Conservation (phyloP, 345 rosid genomes). For the Eucalyptus microcorys region DNA sequence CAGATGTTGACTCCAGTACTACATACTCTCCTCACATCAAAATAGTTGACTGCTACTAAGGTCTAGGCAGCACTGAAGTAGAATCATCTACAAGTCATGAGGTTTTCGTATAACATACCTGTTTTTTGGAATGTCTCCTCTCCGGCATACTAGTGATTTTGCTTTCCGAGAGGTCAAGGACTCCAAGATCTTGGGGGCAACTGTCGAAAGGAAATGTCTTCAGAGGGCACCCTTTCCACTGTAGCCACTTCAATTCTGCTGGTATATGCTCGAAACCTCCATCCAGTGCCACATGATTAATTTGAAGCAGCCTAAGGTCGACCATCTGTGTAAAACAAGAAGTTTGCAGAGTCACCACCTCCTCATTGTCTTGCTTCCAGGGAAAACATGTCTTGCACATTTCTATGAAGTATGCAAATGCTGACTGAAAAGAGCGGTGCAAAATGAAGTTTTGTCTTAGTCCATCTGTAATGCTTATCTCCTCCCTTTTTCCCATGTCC, state of each 20-base stretch:
- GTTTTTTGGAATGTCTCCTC: background rate
- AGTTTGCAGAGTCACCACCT: constrained; percentile 9
- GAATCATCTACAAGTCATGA: background rate
- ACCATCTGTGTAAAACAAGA: constrained; percentile 29
- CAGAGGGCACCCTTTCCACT: constrained; percentile 53
- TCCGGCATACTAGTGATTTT: constrained; percentile 17
- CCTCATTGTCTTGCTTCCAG: background rate
- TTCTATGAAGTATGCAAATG: background rate
- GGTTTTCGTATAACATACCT: background rate
- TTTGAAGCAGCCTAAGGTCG: constrained; percentile 50
- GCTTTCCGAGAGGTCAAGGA: constrained; percentile 77
- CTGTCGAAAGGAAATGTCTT: constrained; percentile 26
- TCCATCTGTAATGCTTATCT: background rate
- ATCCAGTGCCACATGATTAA: constrained; percentile 34
- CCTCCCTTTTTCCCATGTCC: constrained; percentile 12
- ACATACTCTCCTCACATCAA: background rate
- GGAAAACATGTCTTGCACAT: background rate
- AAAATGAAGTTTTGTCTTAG: background rate
- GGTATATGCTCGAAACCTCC: constrained; percentile 44
- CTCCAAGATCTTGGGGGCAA: constrained; percentile 26
- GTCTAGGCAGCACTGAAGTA: background rate
- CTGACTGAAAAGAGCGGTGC: background rate
- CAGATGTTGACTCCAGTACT: background rate
- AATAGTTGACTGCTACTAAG: background rate
- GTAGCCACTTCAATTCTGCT: constrained; percentile 45